A percentile compares a stretch with the other conserved stretches of the same genome.
These are phyloP conservation scores for Teunomyces panamensis DNA, from an alignment of 805 yeast genomes.

Conservation along the genomic window DNA sequence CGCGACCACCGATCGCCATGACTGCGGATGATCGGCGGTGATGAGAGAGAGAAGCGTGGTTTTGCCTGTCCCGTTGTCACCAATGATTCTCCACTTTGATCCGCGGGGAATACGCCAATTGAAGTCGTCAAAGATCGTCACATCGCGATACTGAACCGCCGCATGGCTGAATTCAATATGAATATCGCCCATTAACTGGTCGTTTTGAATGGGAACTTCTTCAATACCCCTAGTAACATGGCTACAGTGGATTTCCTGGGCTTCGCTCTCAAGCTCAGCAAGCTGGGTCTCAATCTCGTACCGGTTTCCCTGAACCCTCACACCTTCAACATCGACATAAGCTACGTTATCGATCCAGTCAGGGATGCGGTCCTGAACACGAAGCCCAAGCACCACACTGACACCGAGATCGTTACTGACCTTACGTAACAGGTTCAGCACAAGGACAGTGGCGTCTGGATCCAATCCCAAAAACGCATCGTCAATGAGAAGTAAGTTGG, in stretches of 20 bases:
- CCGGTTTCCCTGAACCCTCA: constrained; percentile 43
- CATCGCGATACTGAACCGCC: constrained; percentile 62
- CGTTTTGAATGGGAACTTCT: background rate
- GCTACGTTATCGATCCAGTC: constrained; percentile 76
- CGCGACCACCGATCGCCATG: constrained; percentile 73
- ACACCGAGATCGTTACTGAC: constrained; percentile 41
- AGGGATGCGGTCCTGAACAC: constrained; percentile 75
- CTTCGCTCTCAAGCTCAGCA: constrained; percentile 42
- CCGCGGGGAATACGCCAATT: constrained; percentile 67
- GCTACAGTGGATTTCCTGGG: constrained; percentile 29
- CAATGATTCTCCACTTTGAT: constrained; percentile 84
- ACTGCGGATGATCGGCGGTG: constrained; percentile 95
- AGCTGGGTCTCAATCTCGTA: background rate
- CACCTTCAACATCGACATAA: constrained; percentile 56
- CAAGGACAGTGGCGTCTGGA: constrained; percentile 61
- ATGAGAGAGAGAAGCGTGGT: constrained; percentile 80
- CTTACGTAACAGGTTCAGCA: constrained; percentile 49
- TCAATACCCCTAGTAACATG: background rate
- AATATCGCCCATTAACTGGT: constrained; percentile 1
- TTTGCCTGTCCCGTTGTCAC: constrained; percentile 91
- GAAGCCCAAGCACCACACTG: constrained; percentile 66
- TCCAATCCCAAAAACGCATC: constrained; percentile 94
- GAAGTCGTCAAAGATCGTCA: constrained; percentile 56
- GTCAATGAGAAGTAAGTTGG: constrained; percentile 70
- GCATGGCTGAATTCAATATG: constrained; percentile 55